Percentiles rank a stretch among this genome's conserved stretches.
phyloP scores from a whole-genome alignment of 2,329 filamentous ascomycete genomes.

The Apiospora saccharicola region DNA sequence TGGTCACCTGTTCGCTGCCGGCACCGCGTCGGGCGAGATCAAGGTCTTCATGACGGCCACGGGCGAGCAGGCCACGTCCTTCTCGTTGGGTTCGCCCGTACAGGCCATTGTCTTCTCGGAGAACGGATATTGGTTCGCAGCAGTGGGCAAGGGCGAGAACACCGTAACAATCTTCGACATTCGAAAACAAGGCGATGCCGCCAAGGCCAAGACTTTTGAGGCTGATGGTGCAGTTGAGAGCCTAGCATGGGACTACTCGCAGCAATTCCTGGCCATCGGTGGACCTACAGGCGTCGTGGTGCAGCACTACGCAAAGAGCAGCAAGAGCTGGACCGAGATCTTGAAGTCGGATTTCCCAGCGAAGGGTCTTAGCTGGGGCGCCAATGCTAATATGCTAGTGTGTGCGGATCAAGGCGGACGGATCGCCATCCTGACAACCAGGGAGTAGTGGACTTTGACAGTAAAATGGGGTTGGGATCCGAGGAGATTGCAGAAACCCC shows the following conservation, averaged over 20 bases:
- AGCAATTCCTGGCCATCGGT: slow-evolving; percentile 86
- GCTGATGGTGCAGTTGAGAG: slow-evolving; percentile 79
- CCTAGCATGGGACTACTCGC: slow-evolving; percentile 92
- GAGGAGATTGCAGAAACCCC: not conserved
- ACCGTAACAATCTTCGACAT: slow-evolving; percentile 90
- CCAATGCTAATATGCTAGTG: slow-evolving; percentile 76
- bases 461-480: not conserved
- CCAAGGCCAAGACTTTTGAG: slow-evolving; percentile 84
- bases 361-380: slow-evolving; percentile 79
- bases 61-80: slow-evolving; percentile 78
- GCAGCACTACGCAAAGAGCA: slow-evolving; percentile 86
- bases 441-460: slow-evolving; percentile 48
- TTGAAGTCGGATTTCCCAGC: slow-evolving; percentile 78
- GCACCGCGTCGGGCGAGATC: slow-evolving; percentile 80
- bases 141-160: slow-evolving; percentile 78
- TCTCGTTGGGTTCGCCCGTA: slow-evolving; percentile 73
- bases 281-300: slow-evolving; percentile 84
- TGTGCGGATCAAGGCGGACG: slow-evolving; percentile 78
- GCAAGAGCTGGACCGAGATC: slow-evolving; percentile 89
- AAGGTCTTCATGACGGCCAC: slow-evolving; percentile 89
- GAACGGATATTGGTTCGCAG: slow-evolving; percentile 95
- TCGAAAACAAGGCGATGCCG: slow-evolving; percentile 85
- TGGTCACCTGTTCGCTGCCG: slow-evolving; percentile 90
- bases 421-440: slow-evolving; percentile 71
- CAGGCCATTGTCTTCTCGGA: slow-evolving; percentile 87